Percentiles rank a stretch among this genome's conserved stretches.
Conservation (phyloP, 169 alveolate species). For the Eimeria tenella region DNA sequence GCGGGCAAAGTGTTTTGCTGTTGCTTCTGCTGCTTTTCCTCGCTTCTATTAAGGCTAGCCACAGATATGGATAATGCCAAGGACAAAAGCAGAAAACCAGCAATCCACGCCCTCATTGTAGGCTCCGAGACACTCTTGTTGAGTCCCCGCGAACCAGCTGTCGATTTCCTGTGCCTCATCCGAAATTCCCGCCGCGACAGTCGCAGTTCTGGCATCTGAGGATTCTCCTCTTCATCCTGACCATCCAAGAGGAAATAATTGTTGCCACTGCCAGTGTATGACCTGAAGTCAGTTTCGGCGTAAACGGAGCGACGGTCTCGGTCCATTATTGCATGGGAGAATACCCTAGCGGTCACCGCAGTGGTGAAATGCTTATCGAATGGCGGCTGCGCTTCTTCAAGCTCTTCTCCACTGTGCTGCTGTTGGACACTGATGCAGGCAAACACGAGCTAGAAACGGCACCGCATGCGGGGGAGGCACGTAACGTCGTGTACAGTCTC, state of each 20-base stretch:
- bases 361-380: too few species aligned
- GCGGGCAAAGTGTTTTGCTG: not conserved
- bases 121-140: not conserved
- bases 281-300: too few species aligned
- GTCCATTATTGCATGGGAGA: too few species aligned
- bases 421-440: too few species aligned
- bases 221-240: not conserved
- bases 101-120: not conserved
- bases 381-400: too few species aligned
- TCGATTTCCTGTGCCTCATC: not conserved
- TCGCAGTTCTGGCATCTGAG: not conserved
- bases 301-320: too few species aligned
- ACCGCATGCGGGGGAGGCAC: too few species aligned
- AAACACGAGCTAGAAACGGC: too few species aligned
- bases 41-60: not conserved
- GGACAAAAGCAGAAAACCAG: not conserved
- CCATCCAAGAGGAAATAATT: not conserved
- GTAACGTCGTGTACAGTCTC: too few species aligned
- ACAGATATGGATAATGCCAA: not conserved
- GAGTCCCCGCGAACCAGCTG: constrained; percentile 1
- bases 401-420: too few species aligned
- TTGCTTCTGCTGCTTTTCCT: not conserved
- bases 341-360: too few species aligned
- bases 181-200: not conserved
- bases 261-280: too few species aligned